Evolutionary conservation across 2,329 filamentous ascomycete species (phyloP).

Genomic region (Coniochaeta sp.): DNA sequence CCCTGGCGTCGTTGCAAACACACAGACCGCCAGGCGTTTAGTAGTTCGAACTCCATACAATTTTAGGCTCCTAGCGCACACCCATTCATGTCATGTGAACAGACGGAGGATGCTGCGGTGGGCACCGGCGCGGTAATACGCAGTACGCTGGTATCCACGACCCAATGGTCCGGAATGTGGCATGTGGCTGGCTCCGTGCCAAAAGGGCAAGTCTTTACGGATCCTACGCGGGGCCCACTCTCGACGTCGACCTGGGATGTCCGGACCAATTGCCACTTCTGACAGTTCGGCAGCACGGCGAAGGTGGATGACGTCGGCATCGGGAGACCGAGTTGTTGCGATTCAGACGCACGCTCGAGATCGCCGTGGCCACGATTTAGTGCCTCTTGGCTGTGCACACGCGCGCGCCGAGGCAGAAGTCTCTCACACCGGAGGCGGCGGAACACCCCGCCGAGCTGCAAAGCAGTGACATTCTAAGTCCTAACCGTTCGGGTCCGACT

Average conservation of each 20-base stretch:
- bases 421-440: background rate
- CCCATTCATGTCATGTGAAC: background rate
- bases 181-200: background rate
- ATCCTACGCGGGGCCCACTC: background rate
- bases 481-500: no score
- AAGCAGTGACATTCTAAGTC: background rate
- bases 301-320: background rate
- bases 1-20: no score
- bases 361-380: background rate
- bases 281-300: background rate
- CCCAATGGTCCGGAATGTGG: background rate
- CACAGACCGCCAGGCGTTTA: background rate
- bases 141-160: background rate
- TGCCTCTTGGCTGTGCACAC: background rate
- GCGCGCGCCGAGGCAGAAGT: background rate
- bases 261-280: background rate
- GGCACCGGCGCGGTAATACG: background rate
- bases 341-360: background rate
- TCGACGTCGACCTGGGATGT: background rate
- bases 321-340: background rate
- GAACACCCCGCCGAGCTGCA: background rate
- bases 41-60: background rate
- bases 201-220: background rate
- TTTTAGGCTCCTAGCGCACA: background rate
- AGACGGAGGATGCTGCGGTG: background rate